Conservation (phyloP, 768 basidiomycete species). For the Pisolithus albus region DNA sequence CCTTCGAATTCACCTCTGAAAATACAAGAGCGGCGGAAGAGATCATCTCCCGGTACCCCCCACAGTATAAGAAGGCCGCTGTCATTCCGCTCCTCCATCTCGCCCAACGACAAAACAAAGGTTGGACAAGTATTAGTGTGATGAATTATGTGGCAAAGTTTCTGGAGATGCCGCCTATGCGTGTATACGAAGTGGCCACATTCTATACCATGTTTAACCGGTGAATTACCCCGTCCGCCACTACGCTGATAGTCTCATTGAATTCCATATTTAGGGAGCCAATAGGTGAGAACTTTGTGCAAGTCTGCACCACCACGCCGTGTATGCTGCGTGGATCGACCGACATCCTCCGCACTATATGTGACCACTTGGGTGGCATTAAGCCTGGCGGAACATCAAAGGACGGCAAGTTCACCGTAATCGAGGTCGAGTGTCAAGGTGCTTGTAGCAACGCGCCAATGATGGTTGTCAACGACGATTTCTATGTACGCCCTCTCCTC, state of each 20-base stretch:
- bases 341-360: conserved; percentile 80
- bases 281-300: conserved; percentile 89
- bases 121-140: conserved; percentile 96
- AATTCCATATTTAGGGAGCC: conserved; percentile 60
- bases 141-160: conserved; percentile 98
- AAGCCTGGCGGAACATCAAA: conserved; percentile 88
- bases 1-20: conserved; percentile 76
- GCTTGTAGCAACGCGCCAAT: conserved; percentile 98
- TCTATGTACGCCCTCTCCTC: conserved; percentile 61
- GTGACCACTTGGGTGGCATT: conserved; percentile 74
- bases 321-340: conserved; percentile 94
- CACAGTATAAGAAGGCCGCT: conserved; percentile 98
- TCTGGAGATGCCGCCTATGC: conserved; percentile 94
- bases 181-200: conserved; percentile 97
- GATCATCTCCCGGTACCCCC: conserved; percentile 89
- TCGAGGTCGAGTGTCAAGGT: conserved; percentile 98
- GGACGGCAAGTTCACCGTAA: conserved; percentile 94
- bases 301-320: conserved; percentile 98
- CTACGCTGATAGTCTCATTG: background rate
- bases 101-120: conserved; percentile 95
- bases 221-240: conserved; percentile 37
- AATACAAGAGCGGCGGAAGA: conserved; percentile 83
- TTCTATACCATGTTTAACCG: conserved; percentile 99
- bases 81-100: conserved; percentile 95
- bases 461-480: conserved; percentile 94